phyloP scores from a whole-genome alignment of 2,329 filamentous ascomycete species.

The Penicillium frequentans region DNA sequence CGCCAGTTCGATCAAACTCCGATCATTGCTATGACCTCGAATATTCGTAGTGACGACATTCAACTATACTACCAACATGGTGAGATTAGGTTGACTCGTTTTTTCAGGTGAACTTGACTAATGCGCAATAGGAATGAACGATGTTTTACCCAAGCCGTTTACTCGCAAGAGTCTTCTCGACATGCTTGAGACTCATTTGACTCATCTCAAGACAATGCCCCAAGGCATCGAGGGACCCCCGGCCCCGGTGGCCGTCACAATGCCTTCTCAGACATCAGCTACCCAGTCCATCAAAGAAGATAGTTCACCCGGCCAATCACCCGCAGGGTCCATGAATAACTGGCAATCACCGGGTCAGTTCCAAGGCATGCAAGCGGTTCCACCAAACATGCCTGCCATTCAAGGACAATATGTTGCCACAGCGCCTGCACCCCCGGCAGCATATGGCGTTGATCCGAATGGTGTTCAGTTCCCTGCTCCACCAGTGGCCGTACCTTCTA shows the following conservation, averaged over 20 bases:
- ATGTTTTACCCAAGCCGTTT: slow-evolving; percentile 94
- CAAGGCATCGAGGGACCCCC: slow-evolving; percentile 55
- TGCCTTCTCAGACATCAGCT: slow-evolving; percentile 51
- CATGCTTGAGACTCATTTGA: slow-evolving; percentile 84
- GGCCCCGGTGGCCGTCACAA: slow-evolving; percentile 40
- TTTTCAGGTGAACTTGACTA: neutral
- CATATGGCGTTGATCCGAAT: slow-evolving; percentile 41
- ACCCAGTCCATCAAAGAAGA: slow-evolving; percentile 62
- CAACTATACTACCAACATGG: slow-evolving; percentile 96
- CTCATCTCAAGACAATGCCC: slow-evolving; percentile 72
- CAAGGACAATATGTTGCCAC: slow-evolving; percentile 44
- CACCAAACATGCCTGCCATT: slow-evolving; percentile 46
- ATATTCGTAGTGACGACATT: slow-evolving; percentile 94
- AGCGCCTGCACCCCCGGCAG: slow-evolving; percentile 37
- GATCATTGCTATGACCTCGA: slow-evolving; percentile 98
- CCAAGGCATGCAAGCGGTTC: slow-evolving; percentile 58
- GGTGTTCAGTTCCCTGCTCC: slow-evolving; percentile 41
- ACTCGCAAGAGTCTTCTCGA: slow-evolving; percentile 82
- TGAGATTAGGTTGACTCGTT: slow-evolving; percentile 41
- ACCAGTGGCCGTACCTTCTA: slow-evolving; percentile 35
- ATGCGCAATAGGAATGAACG: slow-evolving; percentile 78
- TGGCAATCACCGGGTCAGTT: slow-evolving; percentile 65
- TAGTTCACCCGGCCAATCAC: slow-evolving; percentile 62
- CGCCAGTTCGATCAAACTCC: slow-evolving; percentile 80
- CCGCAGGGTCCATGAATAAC: slow-evolving; percentile 57